phyloP scores from a whole-genome alignment of 768 basidiomycete genomes.

The Mycena pura region DNA sequence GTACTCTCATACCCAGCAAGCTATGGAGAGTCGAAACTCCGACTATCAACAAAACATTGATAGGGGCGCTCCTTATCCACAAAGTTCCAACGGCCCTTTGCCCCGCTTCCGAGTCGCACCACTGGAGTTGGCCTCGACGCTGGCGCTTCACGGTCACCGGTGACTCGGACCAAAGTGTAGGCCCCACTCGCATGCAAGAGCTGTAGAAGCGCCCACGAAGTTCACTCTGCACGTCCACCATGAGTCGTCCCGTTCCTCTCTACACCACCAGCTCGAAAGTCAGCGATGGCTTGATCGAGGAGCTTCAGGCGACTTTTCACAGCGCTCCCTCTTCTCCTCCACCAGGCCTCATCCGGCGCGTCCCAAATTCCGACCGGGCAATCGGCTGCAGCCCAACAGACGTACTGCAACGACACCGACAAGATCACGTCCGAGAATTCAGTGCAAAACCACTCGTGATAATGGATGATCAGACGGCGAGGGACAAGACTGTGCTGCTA shows the following conservation, averaged over 20 bases:
- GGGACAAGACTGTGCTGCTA: slow-evolving; percentile 3
- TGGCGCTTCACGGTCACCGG: not conserved
- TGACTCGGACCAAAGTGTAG: not conserved
- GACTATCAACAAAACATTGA: too few species aligned
- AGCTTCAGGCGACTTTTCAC: not conserved
- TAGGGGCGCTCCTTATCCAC: too few species aligned
- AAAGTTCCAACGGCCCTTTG: not conserved
- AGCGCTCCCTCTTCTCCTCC: not conserved
- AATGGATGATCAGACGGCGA: not conserved
- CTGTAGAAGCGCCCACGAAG: not conserved
- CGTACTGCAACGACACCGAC: not conserved
- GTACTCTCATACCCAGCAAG: too few species aligned
- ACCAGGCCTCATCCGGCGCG: not conserved
- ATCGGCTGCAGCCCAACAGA: slow-evolving; percentile 1
- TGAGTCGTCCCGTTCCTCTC: not conserved
- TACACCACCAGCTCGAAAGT: not conserved
- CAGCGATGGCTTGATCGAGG: not conserved
- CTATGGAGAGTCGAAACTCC: too few species aligned
- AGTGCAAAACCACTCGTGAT: slow-evolving; percentile 1
- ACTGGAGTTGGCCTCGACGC: not conserved
- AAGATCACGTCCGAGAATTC: slow-evolving; percentile 1
- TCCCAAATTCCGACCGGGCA: not conserved
- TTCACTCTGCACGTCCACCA: not conserved
- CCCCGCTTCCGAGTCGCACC: not conserved
- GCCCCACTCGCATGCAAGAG: not conserved